Evolutionary conservation across 805 yeast species (phyloP).

Genomic region (Kregervanrija fluxuum): DNA sequence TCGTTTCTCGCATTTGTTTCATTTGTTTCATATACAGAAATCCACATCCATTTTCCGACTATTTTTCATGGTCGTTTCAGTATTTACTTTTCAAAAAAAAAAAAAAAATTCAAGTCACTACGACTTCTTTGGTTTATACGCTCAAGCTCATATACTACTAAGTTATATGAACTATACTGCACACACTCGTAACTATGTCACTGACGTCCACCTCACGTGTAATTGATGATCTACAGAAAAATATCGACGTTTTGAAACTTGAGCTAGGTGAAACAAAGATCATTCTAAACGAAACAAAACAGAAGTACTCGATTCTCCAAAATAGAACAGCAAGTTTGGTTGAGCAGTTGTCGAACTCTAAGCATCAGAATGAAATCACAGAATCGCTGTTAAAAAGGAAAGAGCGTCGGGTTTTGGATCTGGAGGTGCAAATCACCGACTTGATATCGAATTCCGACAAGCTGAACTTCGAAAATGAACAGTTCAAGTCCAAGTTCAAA

Average conservation of each 20-base stretch:
- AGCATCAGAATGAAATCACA: constrained; percentile 72
- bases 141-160: no score
- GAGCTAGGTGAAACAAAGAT: constrained; percentile 18
- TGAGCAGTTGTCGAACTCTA: constrained; percentile 61
- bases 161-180: no score
- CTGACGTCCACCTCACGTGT: constrained; percentile 24
- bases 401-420: constrained; percentile 58
- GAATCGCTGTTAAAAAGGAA: constrained; percentile 62
- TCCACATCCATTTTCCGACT: no score
- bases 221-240: constrained; percentile 24
- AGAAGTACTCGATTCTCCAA: constrained; percentile 39
- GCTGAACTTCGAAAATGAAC: constrained; percentile 40
- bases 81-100: neutral
- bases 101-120: neutral
- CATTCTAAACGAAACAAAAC: constrained; percentile 40
- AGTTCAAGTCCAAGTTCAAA: constrained; percentile 41
- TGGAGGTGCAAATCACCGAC: constrained; percentile 52
- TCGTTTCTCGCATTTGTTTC: no score
- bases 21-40: no score
- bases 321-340: constrained; percentile 46
- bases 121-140: neutral
- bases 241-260: constrained; percentile 23
- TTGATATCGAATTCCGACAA: constrained; percentile 41
- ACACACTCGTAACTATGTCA: no score
- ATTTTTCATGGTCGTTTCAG: no score